phyloP scores from a whole-genome alignment of 305 asterid genomes.

The Fraxinus angustifolia region DNA sequence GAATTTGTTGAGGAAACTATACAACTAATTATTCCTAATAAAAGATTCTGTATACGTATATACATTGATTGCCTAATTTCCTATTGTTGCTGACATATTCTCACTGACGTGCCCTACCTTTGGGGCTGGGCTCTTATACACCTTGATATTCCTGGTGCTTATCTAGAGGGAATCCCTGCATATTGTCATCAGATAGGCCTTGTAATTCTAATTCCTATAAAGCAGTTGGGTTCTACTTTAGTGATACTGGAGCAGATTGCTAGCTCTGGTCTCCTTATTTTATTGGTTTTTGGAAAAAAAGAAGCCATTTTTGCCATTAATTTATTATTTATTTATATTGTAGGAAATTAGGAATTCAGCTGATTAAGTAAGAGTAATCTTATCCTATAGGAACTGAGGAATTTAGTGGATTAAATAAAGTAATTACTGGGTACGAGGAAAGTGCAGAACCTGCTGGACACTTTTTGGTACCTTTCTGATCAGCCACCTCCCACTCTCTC shows the following conservation, averaged over 20 bases:
- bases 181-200: background rate
- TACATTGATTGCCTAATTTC: background rate
- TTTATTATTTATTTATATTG: background rate
- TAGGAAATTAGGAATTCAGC: slow-evolving; percentile 2
- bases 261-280: background rate
- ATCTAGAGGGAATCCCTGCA: background rate
- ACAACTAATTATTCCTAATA: background rate
- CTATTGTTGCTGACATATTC: background rate
- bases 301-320: background rate
- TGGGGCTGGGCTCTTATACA: slow-evolving; percentile 4
- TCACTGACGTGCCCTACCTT: background rate
- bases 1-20: background rate
- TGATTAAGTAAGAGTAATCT: background rate
- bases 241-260: background rate
- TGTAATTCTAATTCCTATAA: background rate
- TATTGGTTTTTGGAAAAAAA: background rate
- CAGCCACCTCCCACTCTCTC: background rate
- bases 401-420: background rate
- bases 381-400: background rate
- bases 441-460: background rate
- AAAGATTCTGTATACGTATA: background rate
- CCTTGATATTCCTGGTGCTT: background rate
- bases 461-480: background rate
- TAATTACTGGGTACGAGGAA: background rate
- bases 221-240: background rate